phyloP scores from a whole-genome alignment of 1,139 yeast genomes.

The Hansenula lynferdii region DNA sequence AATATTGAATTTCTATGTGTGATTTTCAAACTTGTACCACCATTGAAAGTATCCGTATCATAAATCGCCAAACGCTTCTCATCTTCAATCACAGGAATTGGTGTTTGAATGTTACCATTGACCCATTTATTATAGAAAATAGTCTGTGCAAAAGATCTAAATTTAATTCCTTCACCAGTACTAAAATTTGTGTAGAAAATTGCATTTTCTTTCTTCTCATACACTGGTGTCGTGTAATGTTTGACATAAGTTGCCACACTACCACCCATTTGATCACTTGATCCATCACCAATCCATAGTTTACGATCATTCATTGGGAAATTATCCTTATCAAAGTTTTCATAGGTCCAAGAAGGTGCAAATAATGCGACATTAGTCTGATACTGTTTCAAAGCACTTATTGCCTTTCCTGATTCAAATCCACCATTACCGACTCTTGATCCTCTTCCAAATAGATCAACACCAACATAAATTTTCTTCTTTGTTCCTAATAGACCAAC shows the following conservation, averaged over 20 bases:
- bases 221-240: constrained; percentile 16
- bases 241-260: constrained; percentile 17
- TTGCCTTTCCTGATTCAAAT: constrained; percentile 29
- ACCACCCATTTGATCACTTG: constrained; percentile 15
- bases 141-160: constrained; percentile 23
- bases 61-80: constrained; percentile 16
- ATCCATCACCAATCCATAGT: constrained; percentile 29
- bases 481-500: constrained; percentile 30
- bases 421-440: constrained; percentile 33
- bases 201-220: constrained; percentile 9
- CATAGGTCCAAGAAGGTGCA: constrained; percentile 41
- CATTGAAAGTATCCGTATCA: constrained; percentile 24
- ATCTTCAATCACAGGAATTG: constrained; percentile 23
- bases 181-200: constrained; percentile 33
- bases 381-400: constrained; percentile 25
- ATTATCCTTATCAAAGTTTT: constrained; percentile 20
- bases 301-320: constrained; percentile 29
- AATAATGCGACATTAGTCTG: constrained; percentile 31
- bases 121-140: constrained; percentile 30
- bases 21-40: constrained; percentile 27
- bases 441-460: constrained; percentile 38
- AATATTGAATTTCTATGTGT: constrained; percentile 12
- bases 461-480: constrained; percentile 30
- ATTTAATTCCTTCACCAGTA: constrained; percentile 30
- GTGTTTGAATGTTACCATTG: constrained; percentile 26